Conservation (phyloP, 169 alveolate species). For the Amoebophrya sp. region DNA sequence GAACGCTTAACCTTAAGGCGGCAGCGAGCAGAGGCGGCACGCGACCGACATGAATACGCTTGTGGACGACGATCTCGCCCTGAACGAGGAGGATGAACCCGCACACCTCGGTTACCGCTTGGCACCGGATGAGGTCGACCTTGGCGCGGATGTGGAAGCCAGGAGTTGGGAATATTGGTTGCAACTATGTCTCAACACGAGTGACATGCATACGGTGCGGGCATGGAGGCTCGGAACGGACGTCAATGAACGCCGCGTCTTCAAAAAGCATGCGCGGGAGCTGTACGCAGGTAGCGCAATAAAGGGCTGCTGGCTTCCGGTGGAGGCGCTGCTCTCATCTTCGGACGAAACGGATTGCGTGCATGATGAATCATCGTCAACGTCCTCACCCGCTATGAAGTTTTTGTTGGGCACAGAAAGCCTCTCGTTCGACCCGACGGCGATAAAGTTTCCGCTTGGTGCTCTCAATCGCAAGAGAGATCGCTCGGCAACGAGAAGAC, state of each 20-base stretch:
- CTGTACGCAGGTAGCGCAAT: background rate
- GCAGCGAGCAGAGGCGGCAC: no score
- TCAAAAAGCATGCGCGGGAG: background rate
- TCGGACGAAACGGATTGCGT: no score
- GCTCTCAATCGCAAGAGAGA: background rate
- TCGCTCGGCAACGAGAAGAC: background rate
- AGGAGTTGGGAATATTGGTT: background rate
- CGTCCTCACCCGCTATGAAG: background rate
- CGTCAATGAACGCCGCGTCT: background rate
- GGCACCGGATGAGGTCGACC: background rate
- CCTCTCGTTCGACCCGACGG: background rate
- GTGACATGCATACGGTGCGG: background rate
- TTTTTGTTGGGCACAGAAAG: background rate
- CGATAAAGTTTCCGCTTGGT: background rate
- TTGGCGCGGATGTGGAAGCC: background rate
- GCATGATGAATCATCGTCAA: no score
- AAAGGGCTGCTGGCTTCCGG: background rate
- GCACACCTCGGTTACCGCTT: background rate
- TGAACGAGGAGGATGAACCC: no score
- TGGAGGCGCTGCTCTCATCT: background rate
- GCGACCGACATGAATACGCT: no score
- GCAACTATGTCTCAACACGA: background rate
- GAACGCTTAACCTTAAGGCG: no score
- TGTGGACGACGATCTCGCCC: no score
- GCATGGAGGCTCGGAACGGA: background rate